These are phyloP conservation scores for Castanea mollissima DNA, from an alignment of 306 rosid species.

Conservation along the genomic window DNA sequence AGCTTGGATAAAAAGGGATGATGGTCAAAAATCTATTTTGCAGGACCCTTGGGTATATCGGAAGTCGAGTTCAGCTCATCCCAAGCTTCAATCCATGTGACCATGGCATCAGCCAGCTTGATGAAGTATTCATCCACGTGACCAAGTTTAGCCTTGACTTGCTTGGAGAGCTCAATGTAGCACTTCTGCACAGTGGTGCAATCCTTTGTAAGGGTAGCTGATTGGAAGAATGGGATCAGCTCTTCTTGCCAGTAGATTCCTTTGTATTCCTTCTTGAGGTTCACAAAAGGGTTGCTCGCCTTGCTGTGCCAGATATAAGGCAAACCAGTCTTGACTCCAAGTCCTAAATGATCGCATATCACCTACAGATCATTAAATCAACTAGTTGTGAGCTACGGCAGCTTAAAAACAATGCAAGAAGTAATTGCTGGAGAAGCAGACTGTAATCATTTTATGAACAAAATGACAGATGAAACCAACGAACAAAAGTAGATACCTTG, in stretches of 20 bases:
- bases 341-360: conserved; percentile 73
- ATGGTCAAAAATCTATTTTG: conserved; percentile 31
- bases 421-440: background rate
- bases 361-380: conserved; percentile 45
- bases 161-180: conserved; percentile 77
- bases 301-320: conserved; percentile 94
- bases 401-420: background rate
- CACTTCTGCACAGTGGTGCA: conserved; percentile 70
- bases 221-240: conserved; percentile 75
- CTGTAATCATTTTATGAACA: background rate
- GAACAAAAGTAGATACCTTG: conserved; percentile 40
- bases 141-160: conserved; percentile 73
- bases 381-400: conserved; percentile 1
- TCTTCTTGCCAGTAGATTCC: conserved; percentile 92
- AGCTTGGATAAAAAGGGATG: conserved; percentile 30
- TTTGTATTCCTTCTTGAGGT: conserved; percentile 82
- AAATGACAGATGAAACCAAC: background rate
- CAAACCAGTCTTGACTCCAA: conserved; percentile 83
- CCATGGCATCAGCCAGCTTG: conserved; percentile 80
- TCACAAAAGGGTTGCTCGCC: conserved; percentile 83
- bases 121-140: conserved; percentile 66
- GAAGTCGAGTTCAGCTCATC: conserved; percentile 55
- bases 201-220: conserved; percentile 62
- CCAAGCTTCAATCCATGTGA: conserved; percentile 90
- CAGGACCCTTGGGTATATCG: conserved; percentile 24